Percentiles rank a stretch among this genome's conserved stretches.
These are phyloP conservation scores for Apiospora pterosperma DNA, from an alignment of 2,329 filamentous ascomycete species.

Conservation along the genomic window DNA sequence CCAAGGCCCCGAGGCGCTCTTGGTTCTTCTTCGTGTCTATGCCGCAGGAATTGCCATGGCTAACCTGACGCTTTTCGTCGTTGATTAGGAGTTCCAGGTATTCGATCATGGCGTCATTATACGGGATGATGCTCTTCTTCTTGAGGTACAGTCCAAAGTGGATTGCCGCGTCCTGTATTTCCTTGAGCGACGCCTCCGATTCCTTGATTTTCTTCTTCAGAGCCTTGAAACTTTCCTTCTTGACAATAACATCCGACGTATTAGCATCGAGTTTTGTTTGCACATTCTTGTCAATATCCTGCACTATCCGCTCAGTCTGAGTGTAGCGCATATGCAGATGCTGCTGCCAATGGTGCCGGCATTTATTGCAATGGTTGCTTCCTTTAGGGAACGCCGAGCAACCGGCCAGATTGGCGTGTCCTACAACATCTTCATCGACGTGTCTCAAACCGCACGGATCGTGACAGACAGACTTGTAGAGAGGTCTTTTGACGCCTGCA, in stretches of 20 bases:
- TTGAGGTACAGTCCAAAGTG: conserved; percentile 36
- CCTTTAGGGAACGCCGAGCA: not conserved
- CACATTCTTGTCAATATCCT: conserved; percentile 21
- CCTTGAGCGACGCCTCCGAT: conserved; percentile 26
- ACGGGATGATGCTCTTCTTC: conserved; percentile 31
- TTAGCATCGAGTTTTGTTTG: conserved; percentile 20
- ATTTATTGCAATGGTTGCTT: not conserved
- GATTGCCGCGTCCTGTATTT: conserved; percentile 30
- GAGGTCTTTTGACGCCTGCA: not conserved
- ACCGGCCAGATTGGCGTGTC: not conserved
- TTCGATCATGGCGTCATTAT: conserved; percentile 37
- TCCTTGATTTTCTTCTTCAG: conserved; percentile 22
- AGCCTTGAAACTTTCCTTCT: conserved; percentile 21
- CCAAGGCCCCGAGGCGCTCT: not conserved
- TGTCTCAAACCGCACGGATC: not conserved
- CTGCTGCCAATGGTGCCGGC: conserved; percentile 5
- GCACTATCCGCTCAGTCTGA: conserved; percentile 18
- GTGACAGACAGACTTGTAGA: not conserved
- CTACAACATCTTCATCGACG: not conserved
- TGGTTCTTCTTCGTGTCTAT: not conserved
- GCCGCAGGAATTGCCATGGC: not conserved
- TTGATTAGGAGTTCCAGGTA: conserved; percentile 36
- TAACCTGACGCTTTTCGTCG: conserved; percentile 19
- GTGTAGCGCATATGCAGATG: conserved; percentile 34
- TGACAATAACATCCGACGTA: conserved; percentile 19